A percentile compares a stretch with the other conserved stretches of the same genome.
phyloP scores from a whole-genome alignment of 371 early-diverging fungal species.

The Mortierella sp. region DNA sequence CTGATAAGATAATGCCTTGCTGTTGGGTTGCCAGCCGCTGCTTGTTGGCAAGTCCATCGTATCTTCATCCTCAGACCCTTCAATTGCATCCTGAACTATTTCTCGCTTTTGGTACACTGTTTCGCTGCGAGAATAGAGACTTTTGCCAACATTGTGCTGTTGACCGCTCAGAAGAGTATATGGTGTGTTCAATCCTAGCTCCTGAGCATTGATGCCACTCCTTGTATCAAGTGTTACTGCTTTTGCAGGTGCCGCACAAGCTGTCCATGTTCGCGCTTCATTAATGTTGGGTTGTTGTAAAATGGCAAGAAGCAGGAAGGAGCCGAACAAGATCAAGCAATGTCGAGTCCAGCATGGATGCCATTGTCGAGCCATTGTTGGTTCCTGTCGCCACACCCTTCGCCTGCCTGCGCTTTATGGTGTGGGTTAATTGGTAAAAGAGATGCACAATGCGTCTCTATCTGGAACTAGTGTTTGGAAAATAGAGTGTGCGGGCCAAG shows the following conservation, averaged over 20 bases:
- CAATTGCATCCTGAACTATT: slow-evolving; percentile 17
- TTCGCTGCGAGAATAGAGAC: not conserved
- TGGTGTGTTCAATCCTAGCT: no score
- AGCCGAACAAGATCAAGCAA: slow-evolving; percentile 24
- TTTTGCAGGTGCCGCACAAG: not conserved
- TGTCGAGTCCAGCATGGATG: slow-evolving; percentile 20
- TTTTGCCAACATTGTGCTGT: not conserved
- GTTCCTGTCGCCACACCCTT: slow-evolving; percentile 14
- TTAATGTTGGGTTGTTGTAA: not conserved
- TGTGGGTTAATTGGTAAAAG: not conserved
- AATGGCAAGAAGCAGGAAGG: slow-evolving; percentile 13
- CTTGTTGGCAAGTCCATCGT: not conserved
- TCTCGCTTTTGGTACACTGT: slow-evolving; percentile 7
- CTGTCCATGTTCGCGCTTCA: not conserved
- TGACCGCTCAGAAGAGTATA: not conserved
- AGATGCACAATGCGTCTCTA: not conserved
- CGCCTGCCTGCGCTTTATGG: slow-evolving; percentile 2
- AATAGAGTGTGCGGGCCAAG: not conserved
- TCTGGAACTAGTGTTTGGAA: not conserved
- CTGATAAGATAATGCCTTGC: not conserved
- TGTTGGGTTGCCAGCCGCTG: slow-evolving; percentile 7
- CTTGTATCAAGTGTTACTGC: not conserved
- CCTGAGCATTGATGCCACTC: not conserved
- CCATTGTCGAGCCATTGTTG: slow-evolving; percentile 29
- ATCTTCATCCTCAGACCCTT: not conserved